Base-by-base conservation (phyloP, 768 basidiomycete genomes). In the Suillus subluteus region DNA sequence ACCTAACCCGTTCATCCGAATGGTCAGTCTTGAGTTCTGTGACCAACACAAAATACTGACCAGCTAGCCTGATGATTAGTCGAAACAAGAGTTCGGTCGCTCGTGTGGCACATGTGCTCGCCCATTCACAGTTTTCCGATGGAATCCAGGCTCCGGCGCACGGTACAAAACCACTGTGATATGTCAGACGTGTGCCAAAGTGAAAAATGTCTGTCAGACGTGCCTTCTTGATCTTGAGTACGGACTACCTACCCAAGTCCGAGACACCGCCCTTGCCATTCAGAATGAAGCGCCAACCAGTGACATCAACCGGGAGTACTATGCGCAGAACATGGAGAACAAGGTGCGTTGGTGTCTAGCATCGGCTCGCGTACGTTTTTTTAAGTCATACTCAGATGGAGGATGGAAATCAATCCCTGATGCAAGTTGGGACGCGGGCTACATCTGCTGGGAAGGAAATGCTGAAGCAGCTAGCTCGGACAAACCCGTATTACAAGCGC, bases 81-180 rank as follows among this genome's bases (percentile, higher is more conserved):
- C 94, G 7, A 99, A 98, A 80, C 98, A 99, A 86, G 92, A 96
- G 74, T 97, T 92, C 69, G 98, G 96, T 5, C 86, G 92, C 35
- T 95, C 95, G 63, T 99, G 98, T 79, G 98, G 98, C 69, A 97
- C 97, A 63, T 99, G 98, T 75, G 95, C 96, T 3, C 87, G 98
- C 30, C 98, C 95, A 2, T 97, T 96, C 80, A 97, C 94, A 58
- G 92, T 98, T 71, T 99, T 99, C 81, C 91, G 95, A 48, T 99
- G 98, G 98, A 97, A 98, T 74, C 96, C 98, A 2, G 98, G 98
- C 55, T 82, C 89, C 4, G 97, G 96, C 50, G 91, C 90, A 76
- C 90, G 97, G 37, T 98, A 87, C 88, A 99, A 99, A 84, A 92
- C 95, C 66, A 99, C 98, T 13, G 95, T 98, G 67, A 89, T 98